phyloP scores from a whole-genome alignment of 306 rosid genomes.

The Castanopsis chinensis region DNA sequence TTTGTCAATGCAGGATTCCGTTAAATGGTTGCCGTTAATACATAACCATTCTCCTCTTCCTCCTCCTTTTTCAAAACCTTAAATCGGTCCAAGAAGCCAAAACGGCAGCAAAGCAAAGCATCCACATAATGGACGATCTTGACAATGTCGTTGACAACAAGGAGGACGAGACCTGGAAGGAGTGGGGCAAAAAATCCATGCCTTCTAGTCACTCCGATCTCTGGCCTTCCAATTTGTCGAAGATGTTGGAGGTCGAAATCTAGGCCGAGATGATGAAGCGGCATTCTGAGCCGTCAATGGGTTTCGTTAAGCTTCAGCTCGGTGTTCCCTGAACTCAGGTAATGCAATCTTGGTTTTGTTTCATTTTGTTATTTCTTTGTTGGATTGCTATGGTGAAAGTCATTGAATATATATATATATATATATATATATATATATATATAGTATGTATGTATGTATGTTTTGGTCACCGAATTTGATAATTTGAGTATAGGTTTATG shows the following conservation, averaged over 20 bases:
- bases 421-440: no score
- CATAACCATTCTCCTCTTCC: conserved; percentile 20
- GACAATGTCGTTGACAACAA: conserved; percentile 83
- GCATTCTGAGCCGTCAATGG: no score
- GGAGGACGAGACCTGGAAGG: conserved; percentile 83
- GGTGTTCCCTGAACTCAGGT: no score
- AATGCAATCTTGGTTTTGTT: no score
- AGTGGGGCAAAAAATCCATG: conserved; percentile 74
- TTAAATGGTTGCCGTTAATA: neutral
- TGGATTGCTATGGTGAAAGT: neutral
- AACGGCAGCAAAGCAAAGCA: conserved; percentile 51
- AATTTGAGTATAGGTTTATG: neutral
- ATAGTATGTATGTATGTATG: no score
- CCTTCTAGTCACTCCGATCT: neutral
- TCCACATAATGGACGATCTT: conserved; percentile 79
- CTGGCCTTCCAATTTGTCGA: no score
- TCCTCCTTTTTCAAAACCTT: conserved; percentile 18
- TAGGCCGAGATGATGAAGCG: no score
- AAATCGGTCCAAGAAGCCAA: conserved; percentile 31
- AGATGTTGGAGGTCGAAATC: no score
- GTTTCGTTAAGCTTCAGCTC: no score
- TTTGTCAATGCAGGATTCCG: no score
- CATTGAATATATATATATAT: neutral
- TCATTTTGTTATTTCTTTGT: no score
- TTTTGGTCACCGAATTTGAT: no score